phyloP scores from a whole-genome alignment of 208 protist genomes.

The Acanthamoeba royreba region DNA sequence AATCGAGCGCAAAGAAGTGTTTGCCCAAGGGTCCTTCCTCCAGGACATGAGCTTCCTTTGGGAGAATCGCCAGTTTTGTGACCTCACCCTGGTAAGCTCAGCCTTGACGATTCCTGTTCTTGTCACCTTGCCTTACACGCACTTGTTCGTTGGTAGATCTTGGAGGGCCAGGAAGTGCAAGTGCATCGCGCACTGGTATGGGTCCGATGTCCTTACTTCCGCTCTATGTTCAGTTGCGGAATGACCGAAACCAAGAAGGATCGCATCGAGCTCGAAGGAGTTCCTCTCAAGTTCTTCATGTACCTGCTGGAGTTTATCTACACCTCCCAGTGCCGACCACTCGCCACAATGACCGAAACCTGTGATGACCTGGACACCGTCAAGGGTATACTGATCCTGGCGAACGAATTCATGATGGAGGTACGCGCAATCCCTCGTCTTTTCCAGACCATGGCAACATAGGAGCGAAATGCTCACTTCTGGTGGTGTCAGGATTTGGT shows the following conservation, averaged over 20 bases:
- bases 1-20: neutral
- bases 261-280: neutral
- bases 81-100: neutral
- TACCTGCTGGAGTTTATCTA: conserved; percentile 15
- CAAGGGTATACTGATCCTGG: neutral
- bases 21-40: neutral
- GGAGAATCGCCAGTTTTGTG: conserved; percentile 11
- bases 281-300: neutral
- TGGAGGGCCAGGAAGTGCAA: neutral
- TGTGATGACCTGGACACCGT: neutral
- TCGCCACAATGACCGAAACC: neutral
- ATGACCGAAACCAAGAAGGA: conserved; percentile 23
- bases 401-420: conserved; percentile 30
- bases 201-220: neutral
- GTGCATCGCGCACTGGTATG: neutral
- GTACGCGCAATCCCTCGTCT: neutral
- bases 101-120: neutral
- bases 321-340: neutral
- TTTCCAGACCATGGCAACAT: too few relatives aligned
- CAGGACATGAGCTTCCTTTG: conserved; percentile 14
- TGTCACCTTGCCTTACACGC: neutral
- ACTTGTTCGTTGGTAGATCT: neutral
- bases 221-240: neutral
- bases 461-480: too few relatives aligned
- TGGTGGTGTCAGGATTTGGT: neutral